Evolutionary conservation across 495 filamentous ascomycete genomes (phyloP), one percentile per base, ranked within the genome.

Genomic region (Hyphodiscus hymeniophilus): DNA sequence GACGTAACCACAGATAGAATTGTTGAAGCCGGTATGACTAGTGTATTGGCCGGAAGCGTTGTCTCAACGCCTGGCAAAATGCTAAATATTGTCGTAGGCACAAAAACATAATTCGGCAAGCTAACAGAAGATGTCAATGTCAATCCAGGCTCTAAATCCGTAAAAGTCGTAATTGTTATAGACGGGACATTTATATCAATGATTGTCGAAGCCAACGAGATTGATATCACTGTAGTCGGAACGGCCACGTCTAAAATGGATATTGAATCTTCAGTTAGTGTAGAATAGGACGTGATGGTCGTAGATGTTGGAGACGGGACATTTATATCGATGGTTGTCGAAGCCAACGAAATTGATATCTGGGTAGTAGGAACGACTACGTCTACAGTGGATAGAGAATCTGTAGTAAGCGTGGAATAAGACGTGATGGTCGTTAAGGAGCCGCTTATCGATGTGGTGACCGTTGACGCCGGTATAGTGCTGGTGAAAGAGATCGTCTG

Each of bases 401-500:
- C 26, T 10, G 26, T 28, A 28, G 26, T 28, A 10, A 28, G 26
- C 10, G 10, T 28, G 5, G 26, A 28, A 10, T 28, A 28, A 5
- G 26, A 28, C 10, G 34, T 38, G 13, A 38, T 38, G 34, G 34
- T 38, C 6, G 34, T 48, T 10, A 48, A 12, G 3, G 32, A 38
- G 7, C 35, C 42, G 17, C 42, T 34, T 0, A 30, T 45, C 16
- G 35, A 51, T 4, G 23, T 45, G 5, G 60, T 66, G 15, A 58
- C 23, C 0, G 63, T 63, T 1, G 48, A 54, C 15, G 47, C 58
- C 0, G 64, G 60, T 1, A 65, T 11, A 11, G 57, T 54, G 10
- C 45, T 56, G 1, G 62, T 72, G 18, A 64, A 45, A 52, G 15
- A 47, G 28, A 7, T 48, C 56, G 8, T 46, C 30, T 30, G 42